Evolutionary conservation across 2,329 filamentous ascomycete genomes (phyloP), one percentile per base, ranked within the genome.

Genomic region (Pezicula radicicola): DNA sequence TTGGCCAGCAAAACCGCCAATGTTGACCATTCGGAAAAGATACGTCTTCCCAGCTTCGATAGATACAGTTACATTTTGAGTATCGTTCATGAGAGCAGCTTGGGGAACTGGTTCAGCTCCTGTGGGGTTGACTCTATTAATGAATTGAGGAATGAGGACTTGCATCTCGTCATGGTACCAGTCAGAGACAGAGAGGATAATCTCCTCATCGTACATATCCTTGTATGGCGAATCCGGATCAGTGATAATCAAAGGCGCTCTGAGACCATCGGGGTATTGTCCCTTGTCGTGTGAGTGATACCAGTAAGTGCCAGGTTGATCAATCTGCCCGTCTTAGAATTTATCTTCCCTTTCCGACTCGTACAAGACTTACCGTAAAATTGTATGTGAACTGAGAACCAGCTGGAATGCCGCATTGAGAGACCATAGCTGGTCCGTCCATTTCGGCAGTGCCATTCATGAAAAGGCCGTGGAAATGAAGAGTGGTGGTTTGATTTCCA

Each of bases 221-320:
- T 69, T 66, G 63, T 78, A 79, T 0, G 76, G 77, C 2, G 72
- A 67, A 1, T 76, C 63, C 0, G 74, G 73, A 56, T 84, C 80
- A 30, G 78, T 74, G 19, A 84, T 74, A 41, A 84, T 77, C 30
- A 85, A 65, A 1, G 80, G 70, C 3, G 75, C 80, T 35, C 81
- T 75, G 28, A 83, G 70, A 5, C 81, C 81, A 64, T 85, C 81
- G 2, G 80, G 79, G 55, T 83, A 84, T 57, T 81, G 77, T 7
- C 73, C 76, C 53, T 71, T 69, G 42, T 72, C 66, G 59, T 83
- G 79, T 10, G 77, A 82, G 62, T 85, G 82, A 57, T 91, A 92
- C 88, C 88, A 91, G 68, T 89, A 91, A 1, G 87, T 89, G 27
- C 88, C 88, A 0, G 84, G 77, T 71, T 89, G 86, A 46, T 82